These are phyloP conservation scores for Phallus indusiatus DNA, from an alignment of 768 basidiomycete genomes.

Conservation along the genomic window DNA sequence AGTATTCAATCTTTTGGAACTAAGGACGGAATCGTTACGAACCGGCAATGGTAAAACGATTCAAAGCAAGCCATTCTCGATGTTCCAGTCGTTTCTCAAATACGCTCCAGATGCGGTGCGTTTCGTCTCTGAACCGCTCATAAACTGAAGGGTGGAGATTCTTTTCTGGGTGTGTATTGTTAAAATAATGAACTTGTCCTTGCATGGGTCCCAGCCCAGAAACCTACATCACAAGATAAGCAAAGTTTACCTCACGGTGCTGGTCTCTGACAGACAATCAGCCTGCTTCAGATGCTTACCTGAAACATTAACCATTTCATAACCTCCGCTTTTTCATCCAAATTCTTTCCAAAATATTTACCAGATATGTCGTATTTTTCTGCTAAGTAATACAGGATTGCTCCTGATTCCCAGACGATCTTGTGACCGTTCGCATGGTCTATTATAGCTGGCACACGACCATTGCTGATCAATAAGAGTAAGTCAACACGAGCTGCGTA, in stretches of 20 bases:
- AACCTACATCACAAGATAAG: not conserved
- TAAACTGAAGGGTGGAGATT: conserved; percentile 11
- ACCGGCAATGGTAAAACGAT: conserved; percentile 4
- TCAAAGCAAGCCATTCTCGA: conserved; percentile 1
- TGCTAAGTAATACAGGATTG: conserved; percentile 75
- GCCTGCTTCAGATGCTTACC: not conserved
- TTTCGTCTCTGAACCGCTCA: conserved; percentile 13
- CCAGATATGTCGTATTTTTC: conserved; percentile 71
- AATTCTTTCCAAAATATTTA: conserved; percentile 36
- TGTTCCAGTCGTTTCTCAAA: conserved; percentile 11
- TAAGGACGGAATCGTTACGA: not conserved
- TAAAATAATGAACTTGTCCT: conserved; percentile 13
- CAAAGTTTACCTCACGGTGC: not conserved
- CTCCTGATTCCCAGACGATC: conserved; percentile 64
- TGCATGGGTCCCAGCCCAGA: conserved; percentile 4
- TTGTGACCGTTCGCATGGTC: conserved; percentile 51
- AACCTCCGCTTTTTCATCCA: conserved; percentile 1
- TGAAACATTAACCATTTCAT: not conserved
- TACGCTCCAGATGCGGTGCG: conserved; percentile 13
- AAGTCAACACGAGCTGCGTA: not conserved
- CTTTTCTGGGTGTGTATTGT: conserved; percentile 11
- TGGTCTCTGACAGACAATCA: too few relatives aligned
- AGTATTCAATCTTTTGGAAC: not conserved
- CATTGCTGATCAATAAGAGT: conserved; percentile 26
- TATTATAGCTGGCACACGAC: conserved; percentile 56